These are phyloP conservation scores for Tritrichomonas foetus DNA, from an alignment of 208 protist genomes.

Conservation along the genomic window DNA sequence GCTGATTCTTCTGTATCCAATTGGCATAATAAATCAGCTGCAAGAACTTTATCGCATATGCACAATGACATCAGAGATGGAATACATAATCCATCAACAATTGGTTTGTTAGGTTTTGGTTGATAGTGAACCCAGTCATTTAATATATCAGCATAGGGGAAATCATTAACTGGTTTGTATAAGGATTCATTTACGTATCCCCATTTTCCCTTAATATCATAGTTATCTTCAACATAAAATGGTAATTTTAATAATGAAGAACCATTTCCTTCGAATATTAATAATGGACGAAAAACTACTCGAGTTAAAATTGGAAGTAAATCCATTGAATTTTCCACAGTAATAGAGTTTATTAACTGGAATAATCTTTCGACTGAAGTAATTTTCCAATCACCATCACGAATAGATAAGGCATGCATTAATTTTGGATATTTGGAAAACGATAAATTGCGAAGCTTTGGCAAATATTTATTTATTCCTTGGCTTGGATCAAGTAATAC, in stretches of 20 bases:
- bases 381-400: slow-evolving; percentile 9
- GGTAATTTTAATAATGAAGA: background rate
- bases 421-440: background rate
- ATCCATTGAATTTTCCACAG: background rate
- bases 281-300: background rate
- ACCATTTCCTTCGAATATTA: background rate
- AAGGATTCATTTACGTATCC: background rate
- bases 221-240: background rate
- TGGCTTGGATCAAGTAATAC: background rate
- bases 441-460: background rate
- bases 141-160: background rate
- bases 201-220: background rate
- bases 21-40: background rate
- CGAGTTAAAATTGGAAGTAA: background rate
- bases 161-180: background rate
- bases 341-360: background rate
- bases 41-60: background rate
- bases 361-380: background rate
- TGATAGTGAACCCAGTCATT: background rate
- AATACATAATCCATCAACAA: background rate
- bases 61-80: background rate
- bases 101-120: background rate
- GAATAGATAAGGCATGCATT: background rate
- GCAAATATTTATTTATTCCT: background rate
- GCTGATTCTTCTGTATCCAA: background rate